Base-by-base conservation (phyloP, 176 grass and related monocot genomes). In the Avena sativa region DNA sequence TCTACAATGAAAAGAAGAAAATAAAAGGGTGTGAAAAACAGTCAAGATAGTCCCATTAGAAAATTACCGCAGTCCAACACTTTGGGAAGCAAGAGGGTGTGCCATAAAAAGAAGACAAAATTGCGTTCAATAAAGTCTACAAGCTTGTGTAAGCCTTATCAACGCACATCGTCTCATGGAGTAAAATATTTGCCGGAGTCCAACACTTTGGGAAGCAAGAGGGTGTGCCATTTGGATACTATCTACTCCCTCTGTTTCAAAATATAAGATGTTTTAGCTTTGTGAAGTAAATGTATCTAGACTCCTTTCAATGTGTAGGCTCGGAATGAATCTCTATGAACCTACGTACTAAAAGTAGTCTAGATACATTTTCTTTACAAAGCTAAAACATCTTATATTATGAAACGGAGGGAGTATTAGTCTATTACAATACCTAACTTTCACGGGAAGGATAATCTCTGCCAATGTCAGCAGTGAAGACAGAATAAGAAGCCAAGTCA, bases 401-500 rank as follows among this genome's bases (percentile, higher is more conserved):
- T 28, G 0, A 28, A 28, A 28, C 2, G 28, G 28, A 28, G 28
- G 28, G 28, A 28, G 28, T 28, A 50, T 1, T 25, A 43, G 40
- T 43, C 40, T 43, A 43, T 43, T 43, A 51, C 32, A 34, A 44
- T 17, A 40, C 23, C 30, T 63, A 53, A 13, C 74, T 49, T 70
- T 61, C 80, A 83, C 38, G 47, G 32, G 15, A 38, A 1, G 28
- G 52, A 26, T 40, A 69, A 38, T 46, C 15, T 46, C 11, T 65
- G 21, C 16, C 67, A 16, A 70, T 70, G 75, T 73, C 56, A 52
- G 44, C 43, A 43, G n/a, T 23, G 17, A 1, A 50, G 40, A 77
- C 23, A 61, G 13, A 71, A 84, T 40, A 49, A 60, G 60, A 83
- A 69, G 56, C 34, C 38, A 56, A 63, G 43, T 51, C 75, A 62